phyloP scores from a whole-genome alignment of 139 green algal species.

The Astrephomene gubernaculifera region DNA sequence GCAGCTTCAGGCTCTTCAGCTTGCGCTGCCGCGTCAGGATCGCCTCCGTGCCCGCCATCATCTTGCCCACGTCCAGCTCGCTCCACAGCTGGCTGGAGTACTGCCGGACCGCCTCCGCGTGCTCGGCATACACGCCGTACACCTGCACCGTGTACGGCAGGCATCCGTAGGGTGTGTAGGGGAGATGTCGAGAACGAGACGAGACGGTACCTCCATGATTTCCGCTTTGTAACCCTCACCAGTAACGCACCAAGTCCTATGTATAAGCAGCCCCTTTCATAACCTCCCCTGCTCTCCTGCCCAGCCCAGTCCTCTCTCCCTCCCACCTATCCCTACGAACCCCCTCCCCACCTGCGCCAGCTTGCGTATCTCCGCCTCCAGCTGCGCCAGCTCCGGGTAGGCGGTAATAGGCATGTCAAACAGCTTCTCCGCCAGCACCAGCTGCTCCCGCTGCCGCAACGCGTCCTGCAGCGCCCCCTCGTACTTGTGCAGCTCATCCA shows the following conservation, averaged over 20 bases:
- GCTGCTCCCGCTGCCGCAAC: constrained; percentile 70
- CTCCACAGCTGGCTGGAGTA: constrained; percentile 80
- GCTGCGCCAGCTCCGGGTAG: constrained; percentile 76
- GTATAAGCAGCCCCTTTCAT: too few relatives aligned
- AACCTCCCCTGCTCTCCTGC: background rate
- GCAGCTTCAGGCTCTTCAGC: constrained; percentile 73
- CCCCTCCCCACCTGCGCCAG: constrained; percentile 57
- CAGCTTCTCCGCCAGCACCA: constrained; percentile 87
- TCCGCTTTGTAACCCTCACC: too few relatives aligned
- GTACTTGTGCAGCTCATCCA: constrained; percentile 65
- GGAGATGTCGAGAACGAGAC: background rate
- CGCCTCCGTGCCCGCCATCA: constrained; percentile 76
- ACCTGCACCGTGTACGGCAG: too few relatives aligned
- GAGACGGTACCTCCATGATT: too few relatives aligned
- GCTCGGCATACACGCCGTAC: constrained; percentile 83
- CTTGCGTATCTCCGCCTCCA: constrained; percentile 78
- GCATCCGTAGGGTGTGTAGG: too few relatives aligned
- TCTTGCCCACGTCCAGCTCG: constrained; percentile 83
- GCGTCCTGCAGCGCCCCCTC: constrained; percentile 60
- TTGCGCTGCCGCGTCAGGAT: constrained; percentile 62
- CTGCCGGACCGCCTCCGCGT: constrained; percentile 69
- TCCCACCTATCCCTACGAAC: background rate
- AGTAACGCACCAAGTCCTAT: too few relatives aligned
- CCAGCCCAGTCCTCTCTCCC: background rate
- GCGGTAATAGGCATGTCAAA: constrained; percentile 86